These are phyloP conservation scores for Coriolopsis trogii DNA, from an alignment of 1,284 basidiomycete species.

Conservation along the genomic window DNA sequence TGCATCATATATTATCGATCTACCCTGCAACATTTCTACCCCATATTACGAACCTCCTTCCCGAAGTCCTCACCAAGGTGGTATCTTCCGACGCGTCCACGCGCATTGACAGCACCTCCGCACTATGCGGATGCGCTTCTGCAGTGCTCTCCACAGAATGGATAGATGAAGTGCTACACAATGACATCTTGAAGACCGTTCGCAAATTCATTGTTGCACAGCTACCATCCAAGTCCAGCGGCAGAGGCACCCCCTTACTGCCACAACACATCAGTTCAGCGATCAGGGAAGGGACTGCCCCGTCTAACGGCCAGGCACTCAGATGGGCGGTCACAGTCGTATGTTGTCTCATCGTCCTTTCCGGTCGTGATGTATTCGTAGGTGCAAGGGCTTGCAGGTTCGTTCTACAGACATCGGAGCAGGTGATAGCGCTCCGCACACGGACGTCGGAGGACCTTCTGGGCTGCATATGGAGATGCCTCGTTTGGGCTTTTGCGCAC, in stretches of 20 bases:
- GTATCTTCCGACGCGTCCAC: slow-evolving; percentile 34
- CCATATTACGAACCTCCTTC: slow-evolving; percentile 39
- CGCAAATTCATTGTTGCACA: slow-evolving; percentile 32
- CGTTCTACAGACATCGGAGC: slow-evolving; percentile 39
- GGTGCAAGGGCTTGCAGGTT: slow-evolving; percentile 44
- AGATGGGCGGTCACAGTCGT: slow-evolving; percentile 41
- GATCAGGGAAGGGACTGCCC: slow-evolving; percentile 24
- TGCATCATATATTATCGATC: slow-evolving; percentile 41
- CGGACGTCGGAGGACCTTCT: slow-evolving; percentile 40
- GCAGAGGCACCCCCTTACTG: slow-evolving; percentile 2
- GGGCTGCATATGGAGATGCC: slow-evolving; percentile 51
- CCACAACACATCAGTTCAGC: slow-evolving; percentile 22
- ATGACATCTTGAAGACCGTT: slow-evolving; percentile 20
- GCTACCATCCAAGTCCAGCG: slow-evolving; percentile 11
- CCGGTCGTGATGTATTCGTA: slow-evolving; percentile 47
- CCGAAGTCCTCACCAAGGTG: slow-evolving; percentile 40
- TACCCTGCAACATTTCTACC: slow-evolving; percentile 37
- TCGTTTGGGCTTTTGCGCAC: slow-evolving; percentile 56
- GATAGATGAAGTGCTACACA: slow-evolving; percentile 12
- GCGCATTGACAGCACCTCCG: slow-evolving; percentile 43
- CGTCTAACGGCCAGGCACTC: slow-evolving; percentile 34
- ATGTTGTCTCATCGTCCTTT: slow-evolving; percentile 51
- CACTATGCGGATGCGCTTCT: slow-evolving; percentile 45
- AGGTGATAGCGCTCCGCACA: slow-evolving; percentile 35
- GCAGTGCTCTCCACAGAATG: slow-evolving; percentile 26